These are phyloP conservation scores for Beauveria sp. DNA, from an alignment of 2,329 filamentous ascomycete genomes.

Conservation along the genomic window DNA sequence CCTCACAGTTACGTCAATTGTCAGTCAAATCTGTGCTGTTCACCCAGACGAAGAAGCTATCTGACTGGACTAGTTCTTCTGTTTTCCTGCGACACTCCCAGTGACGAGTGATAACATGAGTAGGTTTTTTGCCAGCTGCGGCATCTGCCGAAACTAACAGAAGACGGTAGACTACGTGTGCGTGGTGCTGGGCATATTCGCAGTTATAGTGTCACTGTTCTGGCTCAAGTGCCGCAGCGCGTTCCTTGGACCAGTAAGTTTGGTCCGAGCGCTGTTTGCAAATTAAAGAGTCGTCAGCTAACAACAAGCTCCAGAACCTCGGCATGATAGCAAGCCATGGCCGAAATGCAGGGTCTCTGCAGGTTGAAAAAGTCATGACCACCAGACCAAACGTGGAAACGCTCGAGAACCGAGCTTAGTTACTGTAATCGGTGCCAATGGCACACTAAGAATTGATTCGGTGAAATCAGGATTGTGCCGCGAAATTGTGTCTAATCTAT, in stretches of 20 bases:
- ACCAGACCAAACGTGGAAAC: not conserved
- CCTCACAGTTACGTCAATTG: conserved; percentile 31
- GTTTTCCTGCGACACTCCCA: conserved; percentile 23
- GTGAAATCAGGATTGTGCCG: no score
- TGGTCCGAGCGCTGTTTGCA: not conserved
- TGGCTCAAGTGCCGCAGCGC: not conserved
- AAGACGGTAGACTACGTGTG: conserved; percentile 25
- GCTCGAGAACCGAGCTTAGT: not conserved
- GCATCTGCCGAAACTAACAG: not conserved
- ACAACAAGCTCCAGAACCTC: not conserved
- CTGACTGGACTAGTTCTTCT: conserved; percentile 22
- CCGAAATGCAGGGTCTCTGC: not conserved
- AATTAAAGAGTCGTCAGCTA: not conserved
- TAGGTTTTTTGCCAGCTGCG: conserved; percentile 12
- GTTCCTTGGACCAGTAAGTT: conserved; percentile 11
- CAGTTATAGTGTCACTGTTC: conserved; percentile 5
- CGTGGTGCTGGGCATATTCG: conserved; percentile 29
- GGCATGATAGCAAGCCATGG: not conserved
- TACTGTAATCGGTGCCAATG: not conserved
- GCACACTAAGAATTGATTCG: no score
- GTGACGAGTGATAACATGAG: conserved; percentile 24
- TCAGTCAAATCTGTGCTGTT: conserved; percentile 12
- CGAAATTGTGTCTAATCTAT: no score
- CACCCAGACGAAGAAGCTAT: not conserved
- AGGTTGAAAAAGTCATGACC: not conserved